Evolutionary conservation across 768 basidiomycete genomes (phyloP).

Genomic region (Austroboletus festivus): DNA sequence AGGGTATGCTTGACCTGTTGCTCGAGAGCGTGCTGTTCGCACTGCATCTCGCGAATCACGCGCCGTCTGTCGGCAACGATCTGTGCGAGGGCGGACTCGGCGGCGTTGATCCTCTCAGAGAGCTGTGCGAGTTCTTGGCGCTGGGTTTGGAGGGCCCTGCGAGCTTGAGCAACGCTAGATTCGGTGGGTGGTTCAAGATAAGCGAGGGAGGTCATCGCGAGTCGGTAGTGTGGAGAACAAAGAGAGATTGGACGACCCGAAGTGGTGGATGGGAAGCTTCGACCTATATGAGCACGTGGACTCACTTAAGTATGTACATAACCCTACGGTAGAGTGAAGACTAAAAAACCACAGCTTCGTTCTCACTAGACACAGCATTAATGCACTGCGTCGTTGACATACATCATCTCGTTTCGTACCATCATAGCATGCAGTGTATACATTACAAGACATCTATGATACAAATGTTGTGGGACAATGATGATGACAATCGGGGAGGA

Average conservation of each 20-base stretch:
- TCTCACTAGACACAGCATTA: slow-evolving; percentile 12
- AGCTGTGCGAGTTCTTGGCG: slow-evolving; percentile 32
- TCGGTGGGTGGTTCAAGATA: slow-evolving; percentile 61
- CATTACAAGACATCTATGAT: slow-evolving; percentile 31
- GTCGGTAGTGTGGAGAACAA: slow-evolving; percentile 14
- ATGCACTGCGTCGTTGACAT: not conserved
- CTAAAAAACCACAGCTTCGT: slow-evolving; percentile 11
- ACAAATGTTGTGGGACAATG: slow-evolving; percentile 8
- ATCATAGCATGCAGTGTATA: not conserved
- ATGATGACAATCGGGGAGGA: too few species aligned
- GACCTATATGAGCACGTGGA: slow-evolving; percentile 22
- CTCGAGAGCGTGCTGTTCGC: slow-evolving; percentile 48
- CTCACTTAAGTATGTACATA: too few species aligned
- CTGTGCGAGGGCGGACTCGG: slow-evolving; percentile 55
- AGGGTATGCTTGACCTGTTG: slow-evolving; percentile 45
- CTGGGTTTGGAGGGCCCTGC: slow-evolving; percentile 38
- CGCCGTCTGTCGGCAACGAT: slow-evolving; percentile 53
- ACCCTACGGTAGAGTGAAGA: too few species aligned
- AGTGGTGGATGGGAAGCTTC: slow-evolving; percentile 22
- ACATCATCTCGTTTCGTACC: too few species aligned
- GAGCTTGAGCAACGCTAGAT: slow-evolving; percentile 50
- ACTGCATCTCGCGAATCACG: slow-evolving; percentile 52
- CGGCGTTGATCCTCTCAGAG: slow-evolving; percentile 45
- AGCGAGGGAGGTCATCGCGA: slow-evolving; percentile 26
- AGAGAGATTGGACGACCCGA: slow-evolving; percentile 4